These are phyloP conservation scores for Neofusicoccum parvum DNA, from an alignment of 2,329 filamentous ascomycete species.

Conservation along the genomic window DNA sequence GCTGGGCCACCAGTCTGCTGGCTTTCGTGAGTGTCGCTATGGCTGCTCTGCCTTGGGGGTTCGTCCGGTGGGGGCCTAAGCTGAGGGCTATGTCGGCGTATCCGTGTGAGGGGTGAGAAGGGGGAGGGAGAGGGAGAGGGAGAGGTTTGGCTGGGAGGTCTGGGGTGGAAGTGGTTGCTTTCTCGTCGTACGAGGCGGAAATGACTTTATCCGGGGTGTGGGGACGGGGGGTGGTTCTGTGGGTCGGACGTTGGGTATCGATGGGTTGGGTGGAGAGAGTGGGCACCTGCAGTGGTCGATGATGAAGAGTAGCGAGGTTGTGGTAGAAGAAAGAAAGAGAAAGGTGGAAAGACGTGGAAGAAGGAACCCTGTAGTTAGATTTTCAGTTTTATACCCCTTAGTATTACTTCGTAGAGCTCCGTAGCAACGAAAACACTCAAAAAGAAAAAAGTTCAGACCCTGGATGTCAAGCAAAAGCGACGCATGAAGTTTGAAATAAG, in stretches of 20 bases:
- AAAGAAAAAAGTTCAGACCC: too few relatives aligned
- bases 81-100: slow-evolving; percentile 12
- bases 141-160: too few relatives aligned
- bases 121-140: too few relatives aligned
- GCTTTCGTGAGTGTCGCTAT: slow-evolving; percentile 42
- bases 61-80: slow-evolving; percentile 7
- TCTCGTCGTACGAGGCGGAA: background rate
- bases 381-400: background rate
- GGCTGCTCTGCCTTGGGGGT: slow-evolving; percentile 39
- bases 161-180: too few relatives aligned
- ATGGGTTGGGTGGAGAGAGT: background rate
- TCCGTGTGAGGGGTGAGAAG: slow-evolving; percentile 11
- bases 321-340: background rate
- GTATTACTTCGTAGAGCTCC: background rate
- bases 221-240: too few relatives aligned
- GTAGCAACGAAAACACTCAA: background rate
- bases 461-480: background rate
- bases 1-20: slow-evolving; percentile 44
- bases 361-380: background rate
- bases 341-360: background rate
- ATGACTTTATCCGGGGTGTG: slow-evolving; percentile 1
- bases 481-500: background rate
- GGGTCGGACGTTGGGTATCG: background rate
- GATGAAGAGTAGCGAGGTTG: too few relatives aligned
- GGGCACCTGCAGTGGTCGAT: too few relatives aligned